These are phyloP conservation scores for Caloboletus firmus DNA, from an alignment of 1,284 basidiomycete genomes.

Conservation along the genomic window DNA sequence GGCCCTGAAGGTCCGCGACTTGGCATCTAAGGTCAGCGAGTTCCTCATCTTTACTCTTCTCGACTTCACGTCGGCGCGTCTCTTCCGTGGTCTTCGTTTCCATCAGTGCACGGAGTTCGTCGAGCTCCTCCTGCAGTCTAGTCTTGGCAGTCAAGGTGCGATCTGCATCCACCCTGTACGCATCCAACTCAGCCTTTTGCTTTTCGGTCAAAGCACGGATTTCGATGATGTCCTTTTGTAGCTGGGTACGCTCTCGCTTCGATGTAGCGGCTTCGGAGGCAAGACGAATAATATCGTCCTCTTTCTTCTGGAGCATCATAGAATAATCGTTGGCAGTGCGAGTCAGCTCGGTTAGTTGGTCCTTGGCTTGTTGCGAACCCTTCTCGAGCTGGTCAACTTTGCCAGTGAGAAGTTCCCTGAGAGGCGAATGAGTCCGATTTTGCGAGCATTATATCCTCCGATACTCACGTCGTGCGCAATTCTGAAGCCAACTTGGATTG, in stretches of 20 bases:
- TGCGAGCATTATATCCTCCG: not conserved
- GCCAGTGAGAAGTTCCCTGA: conserved; percentile 61
- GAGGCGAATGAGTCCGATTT: conserved; percentile 4
- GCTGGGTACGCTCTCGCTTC: conserved; percentile 53
- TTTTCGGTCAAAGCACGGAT: conserved; percentile 71
- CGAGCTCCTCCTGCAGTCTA: conserved; percentile 80
- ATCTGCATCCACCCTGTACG: conserved; percentile 61
- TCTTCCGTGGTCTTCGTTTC: conserved; percentile 88
- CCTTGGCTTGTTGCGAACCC: conserved; percentile 71
- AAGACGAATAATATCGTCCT: conserved; percentile 68
- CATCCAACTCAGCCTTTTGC: conserved; percentile 62
- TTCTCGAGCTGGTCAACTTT: conserved; percentile 64
- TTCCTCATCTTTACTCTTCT: conserved; percentile 87
- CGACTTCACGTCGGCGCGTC: conserved; percentile 78
- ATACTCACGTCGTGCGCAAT: conserved; percentile 61
- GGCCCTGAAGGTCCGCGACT: conserved; percentile 56
- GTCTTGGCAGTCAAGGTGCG: conserved; percentile 52
- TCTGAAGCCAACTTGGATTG: conserved; percentile 74
- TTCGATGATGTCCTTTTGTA: conserved; percentile 62
- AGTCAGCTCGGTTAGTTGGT: conserved; percentile 77
- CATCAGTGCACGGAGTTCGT: conserved; percentile 80
- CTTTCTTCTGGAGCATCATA: conserved; percentile 75
- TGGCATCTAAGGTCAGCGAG: conserved; percentile 73
- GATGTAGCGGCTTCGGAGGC: conserved; percentile 54
- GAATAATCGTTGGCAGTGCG: conserved; percentile 81